Base-by-base conservation (phyloP, 345 rosid genomes). In the Gossypium bickii region DNA sequence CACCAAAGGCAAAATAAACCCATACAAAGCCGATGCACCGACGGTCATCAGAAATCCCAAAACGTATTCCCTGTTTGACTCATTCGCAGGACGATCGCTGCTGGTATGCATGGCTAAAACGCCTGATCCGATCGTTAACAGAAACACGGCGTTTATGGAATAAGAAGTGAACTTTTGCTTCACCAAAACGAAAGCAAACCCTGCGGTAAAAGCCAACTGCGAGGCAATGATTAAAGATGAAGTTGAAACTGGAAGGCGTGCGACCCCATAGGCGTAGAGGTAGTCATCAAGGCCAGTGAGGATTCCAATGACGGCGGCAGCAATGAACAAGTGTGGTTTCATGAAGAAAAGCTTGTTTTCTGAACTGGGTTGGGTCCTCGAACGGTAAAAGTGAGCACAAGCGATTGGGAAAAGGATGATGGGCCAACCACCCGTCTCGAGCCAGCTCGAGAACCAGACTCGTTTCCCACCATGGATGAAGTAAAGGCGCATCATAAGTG, bases 371-470 rank as follows among this genome's bases (percentile, higher is more conserved):
- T 22, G 11, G 34, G 70, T 6, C 64, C 56, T 20, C 71, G 84
- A 84, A 52, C 90, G 91, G 64, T 47, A 29, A 12, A 83, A 1
- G 81, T 88, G 88, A 73, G 79, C 49, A 12, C 75, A 2, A 41
- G 83, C 15, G 57, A 89, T 80, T 18, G 92, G 89, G 60, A 89
- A 6, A 62, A 87, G 59, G 68, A 84, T 77, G 47, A 92, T 3
- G 0, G 97, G 97, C 78, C 86, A 92, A 57, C 82, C 96, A 13
- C 67, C 89, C 4, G 97, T 87, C 81, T 86, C 75, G 41, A 93
- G 93, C 85, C 90, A 89, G 76, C 88, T 85, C 6, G 89, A 81
- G 74, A 92, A 86, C 98, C 97, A 93, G 24, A 92, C 58, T 7
- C 93, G 83, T 2, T 81, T 76, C 22, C 97, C 97, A 3, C 94